Evolutionary conservation across 805 yeast genomes (phyloP), one percentile per base, ranked within the genome.

Genomic region (Komagataella mondaviorum): DNA sequence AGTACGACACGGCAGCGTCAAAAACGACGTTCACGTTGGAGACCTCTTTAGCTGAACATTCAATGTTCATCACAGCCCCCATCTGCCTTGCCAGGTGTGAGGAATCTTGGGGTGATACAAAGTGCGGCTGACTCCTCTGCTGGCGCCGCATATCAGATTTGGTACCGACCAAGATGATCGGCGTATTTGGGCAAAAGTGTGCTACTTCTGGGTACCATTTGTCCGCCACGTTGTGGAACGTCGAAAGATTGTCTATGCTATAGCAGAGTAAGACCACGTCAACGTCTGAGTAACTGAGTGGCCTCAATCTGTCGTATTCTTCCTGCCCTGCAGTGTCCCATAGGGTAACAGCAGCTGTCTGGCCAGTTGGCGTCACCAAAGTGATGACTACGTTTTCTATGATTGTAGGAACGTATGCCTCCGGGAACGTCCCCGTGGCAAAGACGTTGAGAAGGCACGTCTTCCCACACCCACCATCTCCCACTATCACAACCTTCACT

Each of bases 271-370:
- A 69, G 16, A 88, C 65, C 1, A 88, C 68, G 63, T 88, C 86
- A 3, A 83, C 86, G 57, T 86, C 95, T 5, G 90, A 83, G 61
- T 88, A 88, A 46, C 85, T 75, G 48, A 88, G 69, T 1, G 95
- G 93, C 54, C 96, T 71, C 52, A 87, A 68, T 51, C 95, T 70
- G 62, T 83, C 90, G 61, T 85, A 86, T 63, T 85, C 93, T 65
- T 87, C 95, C 66, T 86, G 93, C 3, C 95, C 93, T 0, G 95
- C 95, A 0, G 95, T 86, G 62, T 88, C 96, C 95, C 95, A 87
- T 30, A 87, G 65, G 0, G 88, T 86, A 56, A 88, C 65, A 60
- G 83, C 89, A 18, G 84, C 72, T n/a, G 65, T 56, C 58, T 78
- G 76, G 23, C 73, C 72, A 43, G 70, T 68, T 0, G 76, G 69